Percentiles rank a stretch among this genome's conserved stretches.
Conservation (phyloP, 345 rosid genomes). For the Lepidium sativum region DNA sequence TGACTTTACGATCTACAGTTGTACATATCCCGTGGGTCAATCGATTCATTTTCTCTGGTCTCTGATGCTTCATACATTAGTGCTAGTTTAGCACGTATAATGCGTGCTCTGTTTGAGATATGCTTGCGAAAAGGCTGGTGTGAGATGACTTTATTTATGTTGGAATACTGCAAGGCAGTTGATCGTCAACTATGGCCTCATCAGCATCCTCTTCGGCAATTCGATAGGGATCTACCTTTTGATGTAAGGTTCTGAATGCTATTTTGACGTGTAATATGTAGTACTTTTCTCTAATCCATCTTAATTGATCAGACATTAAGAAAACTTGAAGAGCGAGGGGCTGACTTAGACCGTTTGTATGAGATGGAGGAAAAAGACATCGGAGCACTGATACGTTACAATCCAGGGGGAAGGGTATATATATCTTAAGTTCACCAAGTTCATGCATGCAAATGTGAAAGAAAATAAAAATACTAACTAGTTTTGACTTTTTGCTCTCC, state of each 20-base stretch:
- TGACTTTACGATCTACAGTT: slow-evolving; percentile 47
- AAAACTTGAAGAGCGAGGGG: slow-evolving; percentile 95
- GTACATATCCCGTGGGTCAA: slow-evolving; percentile 89
- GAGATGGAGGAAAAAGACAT: slow-evolving; percentile 97
- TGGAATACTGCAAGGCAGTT: slow-evolving; percentile 96
- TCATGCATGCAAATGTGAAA: neutral
- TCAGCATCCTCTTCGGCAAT: slow-evolving; percentile 93
- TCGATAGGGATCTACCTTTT: slow-evolving; percentile 68
- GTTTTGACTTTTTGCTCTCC: slow-evolving; percentile 16
- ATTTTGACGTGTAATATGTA: slow-evolving; percentile 3
- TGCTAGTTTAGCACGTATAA: slow-evolving; percentile 97
- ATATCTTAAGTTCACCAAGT: slow-evolving; percentile 11
- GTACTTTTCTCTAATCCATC: slow-evolving; percentile 11
- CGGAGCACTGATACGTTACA: slow-evolving; percentile 86
- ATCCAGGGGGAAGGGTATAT: slow-evolving; percentile 84
- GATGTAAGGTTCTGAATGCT: slow-evolving; percentile 51
- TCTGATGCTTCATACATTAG: slow-evolving; percentile 96
- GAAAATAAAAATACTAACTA: slow-evolving; percentile 1
- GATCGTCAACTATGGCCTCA: slow-evolving; percentile 97
- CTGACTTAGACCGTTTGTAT: slow-evolving; percentile 64
- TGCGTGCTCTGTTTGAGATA: slow-evolving; percentile 93
- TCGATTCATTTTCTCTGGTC: slow-evolving; percentile 84
- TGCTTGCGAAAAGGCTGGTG: slow-evolving; percentile 91
- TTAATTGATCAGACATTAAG: slow-evolving; percentile 51
- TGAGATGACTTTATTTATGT: slow-evolving; percentile 84